Conservation (phyloP, 2,329 filamentous ascomycete genomes). For the Paecilomyces dactylethromorphus region DNA sequence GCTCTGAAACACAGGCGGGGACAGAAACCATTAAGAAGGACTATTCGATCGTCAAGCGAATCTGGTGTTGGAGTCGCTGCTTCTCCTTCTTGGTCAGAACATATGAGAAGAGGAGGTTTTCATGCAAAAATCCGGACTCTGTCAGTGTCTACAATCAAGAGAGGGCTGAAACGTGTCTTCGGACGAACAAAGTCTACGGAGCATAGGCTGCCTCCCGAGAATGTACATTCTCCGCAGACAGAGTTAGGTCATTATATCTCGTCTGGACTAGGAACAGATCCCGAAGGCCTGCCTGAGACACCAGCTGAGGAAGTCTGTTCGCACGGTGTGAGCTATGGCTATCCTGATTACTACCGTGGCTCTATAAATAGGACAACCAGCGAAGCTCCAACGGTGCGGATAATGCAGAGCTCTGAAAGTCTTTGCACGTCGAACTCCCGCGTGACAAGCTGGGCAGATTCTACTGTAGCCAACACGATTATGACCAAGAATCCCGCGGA, state of each 20-base stretch:
- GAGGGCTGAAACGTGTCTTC: conserved; percentile 34
- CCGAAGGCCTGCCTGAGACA: too few relatives aligned
- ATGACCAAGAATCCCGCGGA: conserved; percentile 24
- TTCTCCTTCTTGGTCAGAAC: conserved; percentile 5
- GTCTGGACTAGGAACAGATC: conserved; percentile 1
- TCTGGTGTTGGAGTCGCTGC: conserved; percentile 9
- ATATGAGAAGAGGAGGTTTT: conserved; percentile 3
- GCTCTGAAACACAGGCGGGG: conserved; percentile 17
- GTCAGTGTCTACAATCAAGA: conserved; percentile 34
- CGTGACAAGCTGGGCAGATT: conserved; percentile 45
- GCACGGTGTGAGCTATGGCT: background rate
- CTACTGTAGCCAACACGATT: conserved; percentile 36
- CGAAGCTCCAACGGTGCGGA: conserved; percentile 13
- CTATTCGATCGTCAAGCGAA: conserved; percentile 24
- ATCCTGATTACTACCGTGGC: background rate
- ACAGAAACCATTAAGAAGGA: conserved; percentile 31
- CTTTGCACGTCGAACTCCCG: conserved; percentile 33
- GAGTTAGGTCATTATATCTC: conserved; percentile 15
- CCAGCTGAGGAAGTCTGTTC: background rate
- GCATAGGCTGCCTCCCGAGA: conserved; percentile 14
- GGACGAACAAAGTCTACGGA: conserved; percentile 21
- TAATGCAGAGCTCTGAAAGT: conserved; percentile 25
- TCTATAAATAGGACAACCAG: background rate
- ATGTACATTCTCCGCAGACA: conserved; percentile 13
- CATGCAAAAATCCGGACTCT: conserved; percentile 28